Evolutionary conservation across 2,329 filamentous ascomycete genomes (phyloP), one percentile per base, ranked within the genome.

Genomic region (Fusarium temperatum): DNA sequence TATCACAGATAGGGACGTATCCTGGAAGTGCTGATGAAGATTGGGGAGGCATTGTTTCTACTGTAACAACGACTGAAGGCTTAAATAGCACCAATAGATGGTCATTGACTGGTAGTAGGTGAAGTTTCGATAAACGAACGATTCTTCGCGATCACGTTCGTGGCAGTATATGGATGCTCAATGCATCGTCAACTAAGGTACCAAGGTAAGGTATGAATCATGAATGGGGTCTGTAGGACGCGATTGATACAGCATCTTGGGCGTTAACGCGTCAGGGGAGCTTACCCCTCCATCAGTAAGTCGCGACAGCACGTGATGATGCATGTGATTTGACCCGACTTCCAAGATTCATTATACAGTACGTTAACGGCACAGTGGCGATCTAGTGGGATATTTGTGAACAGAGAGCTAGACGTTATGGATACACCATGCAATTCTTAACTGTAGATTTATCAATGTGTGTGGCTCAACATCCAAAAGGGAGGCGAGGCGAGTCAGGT

Each of bases 1-100:
- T 78, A 36, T 85, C 79, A 70, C 82, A 78, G 74, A 87, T 80
- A 18, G 78, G 63, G 56, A 68, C 66, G 62, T 79, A 81, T 54
- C 74, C 72, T 26, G 67, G 62, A 26, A 78, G 80, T 56, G 74
- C 58, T 35, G 63, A 44, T 38, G 44, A 30, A 18, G 57, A 42
- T 45, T 64, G 50, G 28, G n/a, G 15, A n/a, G 44, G 42, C 63
- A 66, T 70, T 57, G 63, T 38, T 51, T 47, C 66, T 58, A 60
- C 55, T 38, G 24, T 39, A 38, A 28, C 45, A 63, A 53, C n/a
- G 57, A 69, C 41, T 63, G 38, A 55, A 69, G 36, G 55, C 50
- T 39, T 41, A 26, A 42, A 66, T 69, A 32, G 63, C 58, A 57
- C 42, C 10, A 44, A 38, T 42, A 42, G 28, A 32, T 26, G 20